Percentiles rank a stretch among this genome's conserved stretches.
phyloP scores from a whole-genome alignment of 768 basidiomycete genomes.

The Trametes cubensis region DNA sequence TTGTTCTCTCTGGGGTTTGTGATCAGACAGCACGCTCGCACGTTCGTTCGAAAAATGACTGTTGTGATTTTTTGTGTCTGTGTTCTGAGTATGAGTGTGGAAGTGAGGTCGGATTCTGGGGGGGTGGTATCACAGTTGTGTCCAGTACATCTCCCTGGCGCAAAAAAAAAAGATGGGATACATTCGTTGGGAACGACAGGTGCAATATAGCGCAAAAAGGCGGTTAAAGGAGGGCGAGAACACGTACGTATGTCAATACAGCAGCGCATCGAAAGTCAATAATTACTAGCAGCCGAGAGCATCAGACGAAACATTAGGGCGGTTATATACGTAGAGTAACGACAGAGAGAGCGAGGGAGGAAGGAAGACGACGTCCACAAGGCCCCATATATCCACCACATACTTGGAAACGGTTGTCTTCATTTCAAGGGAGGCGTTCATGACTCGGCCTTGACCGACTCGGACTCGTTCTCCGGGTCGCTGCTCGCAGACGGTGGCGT shows the following conservation, averaged over 20 bases:
- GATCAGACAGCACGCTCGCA: neutral
- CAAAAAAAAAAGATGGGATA: constrained; percentile 23
- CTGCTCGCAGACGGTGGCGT: constrained; percentile 42
- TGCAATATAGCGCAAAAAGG: constrained; percentile 17
- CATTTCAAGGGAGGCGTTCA: constrained; percentile 21
- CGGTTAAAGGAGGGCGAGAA: constrained; percentile 8
- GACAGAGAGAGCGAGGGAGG: neutral
- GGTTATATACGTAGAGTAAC: constrained; percentile 21
- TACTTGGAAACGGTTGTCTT: neutral
- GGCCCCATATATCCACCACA: constrained; percentile 8
- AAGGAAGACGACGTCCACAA: constrained; percentile 7
- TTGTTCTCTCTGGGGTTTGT: neutral
- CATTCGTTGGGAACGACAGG: constrained; percentile 27
- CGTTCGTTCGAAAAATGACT: neutral
- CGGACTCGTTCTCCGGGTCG: constrained; percentile 65
- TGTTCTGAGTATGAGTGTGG: neutral
- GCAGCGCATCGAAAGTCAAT: constrained; percentile 30
- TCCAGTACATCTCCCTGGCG: constrained; percentile 21
- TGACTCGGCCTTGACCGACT: constrained; percentile 69
- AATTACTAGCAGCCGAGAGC: constrained; percentile 36
- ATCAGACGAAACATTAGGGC: constrained; percentile 25
- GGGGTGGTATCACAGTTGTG: constrained; percentile 17
- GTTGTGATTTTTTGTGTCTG: neutral
- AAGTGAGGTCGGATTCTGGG: neutral
- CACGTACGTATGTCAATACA: constrained; percentile 31